Conservation (phyloP, 768 basidiomycete species). For the Boletus coccyginus region DNA sequence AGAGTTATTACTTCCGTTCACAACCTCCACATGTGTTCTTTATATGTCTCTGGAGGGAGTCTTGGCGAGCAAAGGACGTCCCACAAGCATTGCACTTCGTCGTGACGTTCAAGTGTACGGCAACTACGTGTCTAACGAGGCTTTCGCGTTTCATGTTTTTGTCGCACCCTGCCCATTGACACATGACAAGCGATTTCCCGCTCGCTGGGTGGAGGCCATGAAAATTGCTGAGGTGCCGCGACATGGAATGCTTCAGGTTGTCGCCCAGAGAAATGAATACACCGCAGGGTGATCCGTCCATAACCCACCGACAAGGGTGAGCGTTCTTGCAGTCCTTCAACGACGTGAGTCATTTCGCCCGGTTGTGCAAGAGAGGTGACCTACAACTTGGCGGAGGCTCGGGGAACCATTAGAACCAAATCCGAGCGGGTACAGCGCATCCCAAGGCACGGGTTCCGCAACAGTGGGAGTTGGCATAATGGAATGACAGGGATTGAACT, state of each 20-base stretch:
- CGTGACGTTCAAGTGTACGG: conserved; percentile 18
- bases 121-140: conserved; percentile 20
- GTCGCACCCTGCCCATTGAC: conserved; percentile 18
- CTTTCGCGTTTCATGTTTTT: conserved; percentile 27
- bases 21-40: conserved; percentile 14
- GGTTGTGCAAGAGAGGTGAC: not conserved
- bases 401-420: not conserved
- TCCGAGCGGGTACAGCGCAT: not conserved
- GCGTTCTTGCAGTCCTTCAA: too few relatives aligned
- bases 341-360: not conserved
- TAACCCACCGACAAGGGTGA: conserved; percentile 8
- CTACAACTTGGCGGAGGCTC: not conserved
- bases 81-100: conserved; percentile 18
- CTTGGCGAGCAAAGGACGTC: conserved; percentile 23
- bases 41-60: conserved; percentile 26
- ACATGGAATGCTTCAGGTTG: conserved; percentile 11
- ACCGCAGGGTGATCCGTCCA: conserved; percentile 9
- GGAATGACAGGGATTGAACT: not conserved
- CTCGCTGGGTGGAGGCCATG: conserved; percentile 6
- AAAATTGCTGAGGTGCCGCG: conserved; percentile 2
- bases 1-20: not conserved
- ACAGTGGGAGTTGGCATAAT: not conserved
- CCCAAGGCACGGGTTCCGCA: not conserved
- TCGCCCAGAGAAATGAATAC: not conserved
- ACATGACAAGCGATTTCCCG: conserved; percentile 7